Percentiles rank a stretch among this genome's conserved stretches.
These are phyloP conservation scores for Phalaenopsis aphrodite DNA, from an alignment of 106 monocot genomes.

Conservation along the genomic window DNA sequence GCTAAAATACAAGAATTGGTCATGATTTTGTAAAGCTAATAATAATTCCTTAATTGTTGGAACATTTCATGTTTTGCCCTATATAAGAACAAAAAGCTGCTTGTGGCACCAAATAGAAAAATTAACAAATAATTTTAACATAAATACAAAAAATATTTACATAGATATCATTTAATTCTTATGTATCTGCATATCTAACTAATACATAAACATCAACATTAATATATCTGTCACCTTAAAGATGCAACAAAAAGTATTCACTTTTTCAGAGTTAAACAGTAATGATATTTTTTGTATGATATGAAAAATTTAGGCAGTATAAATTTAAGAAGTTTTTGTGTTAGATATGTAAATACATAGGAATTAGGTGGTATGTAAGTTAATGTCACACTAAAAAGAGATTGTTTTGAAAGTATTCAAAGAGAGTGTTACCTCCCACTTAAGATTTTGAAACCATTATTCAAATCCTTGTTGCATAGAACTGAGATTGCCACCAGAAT, in stretches of 20 bases:
- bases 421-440: slow-evolving; percentile 43
- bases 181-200: too few relatives aligned
- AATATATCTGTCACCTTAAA: too few relatives aligned
- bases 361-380: not conserved
- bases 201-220: too few relatives aligned
- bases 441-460: slow-evolving; percentile 52
- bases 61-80: slow-evolving; percentile 69
- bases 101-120: too few relatives aligned
- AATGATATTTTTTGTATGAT: too few relatives aligned
- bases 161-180: too few relatives aligned
- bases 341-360: not conserved
- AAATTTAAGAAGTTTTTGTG: too few relatives aligned
- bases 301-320: too few relatives aligned
- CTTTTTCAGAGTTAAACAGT: too few relatives aligned
- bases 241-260: too few relatives aligned
- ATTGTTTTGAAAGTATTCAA: not conserved
- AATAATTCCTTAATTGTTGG: slow-evolving; percentile 57
- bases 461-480: slow-evolving; percentile 66
- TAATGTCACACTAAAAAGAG: not conserved
- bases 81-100: not conserved
- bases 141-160: too few relatives aligned
- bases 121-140: too few relatives aligned
- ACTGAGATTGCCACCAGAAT: slow-evolving; percentile 68
- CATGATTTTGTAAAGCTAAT: slow-evolving; percentile 60
- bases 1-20: slow-evolving; percentile 90